These are phyloP conservation scores for Jackrogersella multiformis DNA, from an alignment of 495 filamentous ascomycete genomes.

Conservation along the genomic window DNA sequence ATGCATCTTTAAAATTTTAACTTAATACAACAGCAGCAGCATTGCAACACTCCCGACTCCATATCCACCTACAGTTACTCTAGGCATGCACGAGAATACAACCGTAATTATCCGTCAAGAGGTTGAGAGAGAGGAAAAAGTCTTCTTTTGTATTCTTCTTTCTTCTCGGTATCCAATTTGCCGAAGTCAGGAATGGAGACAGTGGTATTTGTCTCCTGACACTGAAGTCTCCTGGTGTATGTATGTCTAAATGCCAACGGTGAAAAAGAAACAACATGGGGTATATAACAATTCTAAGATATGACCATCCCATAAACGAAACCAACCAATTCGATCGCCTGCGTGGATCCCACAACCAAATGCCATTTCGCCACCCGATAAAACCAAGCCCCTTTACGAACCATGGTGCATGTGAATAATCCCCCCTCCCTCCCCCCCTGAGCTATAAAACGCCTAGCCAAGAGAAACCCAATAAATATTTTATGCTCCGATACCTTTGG, in stretches of 20 bases:
- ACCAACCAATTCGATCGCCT: conserved; percentile 23
- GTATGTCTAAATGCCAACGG: conserved; percentile 28
- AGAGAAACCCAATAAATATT: conserved; percentile 42
- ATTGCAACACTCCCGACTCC: conserved; percentile 32
- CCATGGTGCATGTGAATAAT: conserved; percentile 28
- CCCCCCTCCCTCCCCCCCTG: conserved; percentile 13
- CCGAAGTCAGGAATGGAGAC: conserved; percentile 22
- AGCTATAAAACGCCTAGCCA: conserved; percentile 40
- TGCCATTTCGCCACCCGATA: conserved; percentile 34
- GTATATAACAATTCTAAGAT: conserved; percentile 41
- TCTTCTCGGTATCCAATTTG: conserved; percentile 29
- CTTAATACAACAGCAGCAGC: conserved; percentile 14
- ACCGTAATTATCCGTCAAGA: conserved; percentile 40
- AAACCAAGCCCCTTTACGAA: conserved; percentile 21
- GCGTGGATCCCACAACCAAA: conserved; percentile 11
- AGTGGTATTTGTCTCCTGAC: conserved; percentile 30
- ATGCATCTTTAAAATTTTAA: background rate
- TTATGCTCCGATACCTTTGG: conserved; percentile 36
- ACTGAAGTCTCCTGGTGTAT: conserved; percentile 19
- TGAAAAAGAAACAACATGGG: conserved; percentile 21
- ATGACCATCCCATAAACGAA: conserved; percentile 23
- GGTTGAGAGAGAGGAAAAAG: background rate
- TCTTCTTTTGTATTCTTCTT: conserved; percentile 14
- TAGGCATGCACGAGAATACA: conserved; percentile 15
- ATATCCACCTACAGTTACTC: too few relatives aligned